phyloP scores from a whole-genome alignment of 2,329 filamentous ascomycete genomes.

The Fusarium chuoi region DNA sequence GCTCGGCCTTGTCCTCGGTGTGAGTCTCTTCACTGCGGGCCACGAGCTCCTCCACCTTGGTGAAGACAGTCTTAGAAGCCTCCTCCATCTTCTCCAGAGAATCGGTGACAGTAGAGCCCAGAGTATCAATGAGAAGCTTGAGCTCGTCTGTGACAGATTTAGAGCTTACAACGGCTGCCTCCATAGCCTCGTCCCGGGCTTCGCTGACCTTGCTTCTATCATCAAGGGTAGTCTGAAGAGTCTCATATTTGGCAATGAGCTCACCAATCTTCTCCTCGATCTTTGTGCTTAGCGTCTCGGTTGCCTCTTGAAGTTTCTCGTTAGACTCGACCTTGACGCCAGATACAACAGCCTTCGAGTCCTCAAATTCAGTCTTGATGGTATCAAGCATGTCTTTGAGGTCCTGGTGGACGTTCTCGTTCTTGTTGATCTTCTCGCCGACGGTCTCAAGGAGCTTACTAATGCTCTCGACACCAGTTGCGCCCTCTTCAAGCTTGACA shows the following conservation, averaged over 20 bases:
- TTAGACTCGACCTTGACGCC: slow-evolving; percentile 85
- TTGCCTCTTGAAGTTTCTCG: slow-evolving; percentile 74
- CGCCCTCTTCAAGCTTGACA: slow-evolving; percentile 79
- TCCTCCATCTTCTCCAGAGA: slow-evolving; percentile 87
- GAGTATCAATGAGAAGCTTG: slow-evolving; percentile 84
- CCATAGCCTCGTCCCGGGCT: slow-evolving; percentile 76
- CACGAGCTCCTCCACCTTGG: slow-evolving; percentile 82
- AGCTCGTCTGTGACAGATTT: slow-evolving; percentile 89
- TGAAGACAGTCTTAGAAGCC: slow-evolving; percentile 87
- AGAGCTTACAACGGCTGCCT: slow-evolving; percentile 77
- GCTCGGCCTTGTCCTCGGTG: slow-evolving; percentile 78
- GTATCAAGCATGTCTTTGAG: slow-evolving; percentile 78
- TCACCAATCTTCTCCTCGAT: slow-evolving; percentile 76
- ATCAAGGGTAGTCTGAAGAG: slow-evolving; percentile 79
- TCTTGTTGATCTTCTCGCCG: slow-evolving; percentile 69
- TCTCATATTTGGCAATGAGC: slow-evolving; percentile 87
- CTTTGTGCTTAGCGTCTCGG: slow-evolving; percentile 64
- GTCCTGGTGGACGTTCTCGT: slow-evolving; percentile 67
- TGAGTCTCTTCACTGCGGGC: slow-evolving; percentile 80
- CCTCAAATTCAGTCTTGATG: slow-evolving; percentile 88
- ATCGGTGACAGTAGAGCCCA: slow-evolving; percentile 82
- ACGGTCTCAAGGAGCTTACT: slow-evolving; percentile 76
- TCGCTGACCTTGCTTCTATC: slow-evolving; percentile 79
- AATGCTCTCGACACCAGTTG: slow-evolving; percentile 76
- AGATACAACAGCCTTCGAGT: slow-evolving; percentile 81